Percentiles rank a stretch among this genome's conserved stretches.
Conservation (phyloP, 2,329 filamentous ascomycete genomes). For the Aureobasidium mangrovei region DNA sequence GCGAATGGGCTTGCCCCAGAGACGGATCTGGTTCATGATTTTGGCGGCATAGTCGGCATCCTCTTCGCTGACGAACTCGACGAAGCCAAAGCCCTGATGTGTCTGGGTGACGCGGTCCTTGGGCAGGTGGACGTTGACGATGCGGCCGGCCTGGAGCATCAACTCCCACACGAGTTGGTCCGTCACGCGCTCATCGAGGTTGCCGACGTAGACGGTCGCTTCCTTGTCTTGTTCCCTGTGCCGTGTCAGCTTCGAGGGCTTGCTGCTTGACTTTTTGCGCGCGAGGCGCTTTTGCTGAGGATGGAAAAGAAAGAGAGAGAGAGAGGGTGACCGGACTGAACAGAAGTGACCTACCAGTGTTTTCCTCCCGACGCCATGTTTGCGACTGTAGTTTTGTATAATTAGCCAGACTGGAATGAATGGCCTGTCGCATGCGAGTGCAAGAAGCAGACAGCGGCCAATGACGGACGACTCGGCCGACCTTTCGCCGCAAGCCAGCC, state of each 20-base stretch:
- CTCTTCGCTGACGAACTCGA: conserved; percentile 91
- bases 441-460: background rate
- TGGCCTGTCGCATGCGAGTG: background rate
- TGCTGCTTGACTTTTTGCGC: background rate
- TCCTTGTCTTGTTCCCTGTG: conserved; percentile 93
- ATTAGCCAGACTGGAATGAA: background rate
- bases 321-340: background rate
- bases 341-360: conserved; percentile 55
- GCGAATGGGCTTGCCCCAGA: conserved; percentile 89
- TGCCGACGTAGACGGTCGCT: conserved; percentile 94
- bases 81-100: conserved; percentile 97
- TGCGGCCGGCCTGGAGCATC: conserved; percentile 91
- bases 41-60: conserved; percentile 95
- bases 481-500: conserved; percentile 7
- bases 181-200: conserved; percentile 91
- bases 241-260: background rate
- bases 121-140: conserved; percentile 95
- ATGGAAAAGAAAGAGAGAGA: background rate
- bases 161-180: conserved; percentile 92
- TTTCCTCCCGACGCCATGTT: conserved; percentile 58
- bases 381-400: conserved; percentile 17
- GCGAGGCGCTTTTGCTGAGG: background rate
- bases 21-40: conserved; percentile 90
- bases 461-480: conserved; percentile 2
- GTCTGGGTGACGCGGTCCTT: conserved; percentile 96